A percentile compares a stretch with the other conserved stretches of the same genome.
Conservation (phyloP, 2,329 filamentous ascomycete genomes). For the Aspergillus spinulosporus region DNA sequence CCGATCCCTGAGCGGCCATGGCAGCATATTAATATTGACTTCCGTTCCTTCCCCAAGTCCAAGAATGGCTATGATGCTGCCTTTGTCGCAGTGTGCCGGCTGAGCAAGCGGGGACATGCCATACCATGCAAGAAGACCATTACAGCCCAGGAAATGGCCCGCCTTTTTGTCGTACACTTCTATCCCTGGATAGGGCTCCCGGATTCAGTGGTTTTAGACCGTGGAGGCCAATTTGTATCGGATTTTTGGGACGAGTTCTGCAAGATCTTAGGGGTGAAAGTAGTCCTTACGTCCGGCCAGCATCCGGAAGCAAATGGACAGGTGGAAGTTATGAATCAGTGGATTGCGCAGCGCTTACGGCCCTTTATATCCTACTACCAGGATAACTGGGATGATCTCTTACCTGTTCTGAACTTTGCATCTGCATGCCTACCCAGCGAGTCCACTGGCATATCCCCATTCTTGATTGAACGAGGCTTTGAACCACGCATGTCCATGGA, state of each 20-base stretch:
- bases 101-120: background rate
- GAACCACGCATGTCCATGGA: background rate
- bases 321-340: background rate
- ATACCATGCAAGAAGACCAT: background rate
- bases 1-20: background rate
- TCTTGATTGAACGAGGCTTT: background rate
- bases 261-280: too few relatives aligned
- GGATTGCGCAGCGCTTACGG: background rate
- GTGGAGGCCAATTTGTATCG: background rate
- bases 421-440: background rate
- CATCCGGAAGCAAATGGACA: too few relatives aligned
- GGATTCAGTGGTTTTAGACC: background rate
- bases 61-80: background rate
- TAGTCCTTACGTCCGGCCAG: too few relatives aligned
- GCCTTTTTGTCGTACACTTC: background rate
- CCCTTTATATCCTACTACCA: background rate
- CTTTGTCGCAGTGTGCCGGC: background rate
- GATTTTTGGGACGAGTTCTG: background rate
- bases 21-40: background rate
- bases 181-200: background rate
- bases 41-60: background rate
- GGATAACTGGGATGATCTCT: background rate
- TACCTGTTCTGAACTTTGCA: background rate
- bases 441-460: background rate
- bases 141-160: background rate